These are phyloP conservation scores for Seminavis robusta DNA, from an alignment of 108 stramenopile genomes.

Conservation along the genomic window DNA sequence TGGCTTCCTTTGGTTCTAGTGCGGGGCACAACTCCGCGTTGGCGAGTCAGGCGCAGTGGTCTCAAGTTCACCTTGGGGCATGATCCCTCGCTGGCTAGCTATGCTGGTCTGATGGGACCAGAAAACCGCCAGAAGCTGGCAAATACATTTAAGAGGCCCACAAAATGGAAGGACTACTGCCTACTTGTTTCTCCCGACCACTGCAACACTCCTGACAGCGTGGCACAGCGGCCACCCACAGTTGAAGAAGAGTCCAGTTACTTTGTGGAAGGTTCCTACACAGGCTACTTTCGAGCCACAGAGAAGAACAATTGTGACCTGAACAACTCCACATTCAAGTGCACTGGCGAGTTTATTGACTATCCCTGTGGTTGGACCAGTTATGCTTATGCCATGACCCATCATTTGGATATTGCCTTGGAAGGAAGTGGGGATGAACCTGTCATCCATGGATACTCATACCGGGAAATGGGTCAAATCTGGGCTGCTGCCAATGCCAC, in stretches of 20 bases:
- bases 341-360: too few relatives aligned
- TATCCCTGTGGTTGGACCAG: too few relatives aligned
- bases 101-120: conserved; percentile 28
- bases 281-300: conserved; percentile 16
- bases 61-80: conserved; percentile 13
- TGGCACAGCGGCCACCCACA: conserved; percentile 12
- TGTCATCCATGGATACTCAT: conserved; percentile 34
- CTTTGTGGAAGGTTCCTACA: conserved; percentile 14
- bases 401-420: conserved; percentile 11
- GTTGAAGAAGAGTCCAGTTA: conserved; percentile 14
- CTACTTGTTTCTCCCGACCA: conserved; percentile 12
- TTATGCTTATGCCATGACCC: conserved; percentile 13
- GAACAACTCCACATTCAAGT: background rate
- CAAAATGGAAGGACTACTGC: conserved; percentile 43
- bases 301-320: too few relatives aligned
- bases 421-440: conserved; percentile 3
- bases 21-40: too few relatives aligned
- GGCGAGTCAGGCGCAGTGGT: conserved; percentile 27
- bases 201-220: conserved; percentile 19
- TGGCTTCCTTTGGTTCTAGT: too few relatives aligned
- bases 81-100: conserved; percentile 24
- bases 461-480: conserved; percentile 29
- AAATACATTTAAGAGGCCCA: conserved; percentile 29
- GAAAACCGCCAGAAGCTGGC: conserved; percentile 32
- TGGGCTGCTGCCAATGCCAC: conserved; percentile 40